Base-by-base conservation (phyloP, 768 basidiomycete genomes). In the Amanita inopinata region DNA sequence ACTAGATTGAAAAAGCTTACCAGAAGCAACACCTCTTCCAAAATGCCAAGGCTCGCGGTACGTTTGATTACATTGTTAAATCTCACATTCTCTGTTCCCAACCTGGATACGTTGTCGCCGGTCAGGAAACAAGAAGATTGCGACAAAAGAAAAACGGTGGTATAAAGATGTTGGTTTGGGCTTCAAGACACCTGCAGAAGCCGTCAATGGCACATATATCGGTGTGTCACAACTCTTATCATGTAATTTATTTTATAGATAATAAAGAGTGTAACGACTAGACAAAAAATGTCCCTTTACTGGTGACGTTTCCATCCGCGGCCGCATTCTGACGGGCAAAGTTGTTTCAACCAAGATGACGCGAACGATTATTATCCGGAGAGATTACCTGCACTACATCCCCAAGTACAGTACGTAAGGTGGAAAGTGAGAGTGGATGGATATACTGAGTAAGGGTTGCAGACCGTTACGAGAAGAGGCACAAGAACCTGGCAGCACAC, bases 261-360 rank as follows among this genome's bases (percentile, higher is more conserved):
- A 42, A n/a, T 28, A 2, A 15, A 5, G 23, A 31, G 12, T 10
- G 22, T 6, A 33, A 15, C 25, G n/a, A n/a, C 24, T 55, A 91
- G 96, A 99, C 79, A 98, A 98, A 76, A 99, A 99, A 71, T 99
- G 96, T 73, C 96, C 96, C 19, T 99, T 97, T 77, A 93, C 90
- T 51, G 88, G 94, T 51, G 73, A 91, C 53, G 71, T 99, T 56
- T 98, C 96, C 44, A 99, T 99, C 63, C 94, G 96, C 61, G 96
- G 96, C 43, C 93, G 96, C 57, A 99, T 99, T 69, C 71, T 99
- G 49, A 94, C 92, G 38, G 96, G 96, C 64, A 89, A 89, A 64
- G 94, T 99, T 49, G 73, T 97, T 48, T 98, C 94, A 40, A 96
- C 93, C 35, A 99, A 99, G 77, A 98, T 99, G 96, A 94, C 85